A percentile compares a stretch with the other conserved stretches of the same genome.
Evolutionary conservation across 305 asterid genomes (phyloP).

Genomic region (Andrographis paniculata): DNA sequence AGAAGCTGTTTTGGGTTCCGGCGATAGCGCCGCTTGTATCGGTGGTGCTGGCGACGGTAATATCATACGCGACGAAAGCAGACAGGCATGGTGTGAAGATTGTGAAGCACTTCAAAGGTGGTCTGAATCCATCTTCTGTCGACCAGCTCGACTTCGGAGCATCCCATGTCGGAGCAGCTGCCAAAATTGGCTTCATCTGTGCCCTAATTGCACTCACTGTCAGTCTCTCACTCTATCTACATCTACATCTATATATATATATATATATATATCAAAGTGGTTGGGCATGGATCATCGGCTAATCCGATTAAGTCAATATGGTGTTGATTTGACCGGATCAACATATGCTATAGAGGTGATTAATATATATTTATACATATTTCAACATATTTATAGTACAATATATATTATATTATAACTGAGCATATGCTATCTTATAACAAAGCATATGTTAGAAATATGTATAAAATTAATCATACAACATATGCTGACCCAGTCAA

Average conservation of each 20-base stretch:
- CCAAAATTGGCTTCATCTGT: constrained; percentile 53
- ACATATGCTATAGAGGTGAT: no score
- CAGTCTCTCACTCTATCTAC: constrained; percentile 14
- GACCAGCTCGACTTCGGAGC: constrained; percentile 78
- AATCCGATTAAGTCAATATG: no score
- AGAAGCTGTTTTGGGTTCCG: constrained; percentile 76
- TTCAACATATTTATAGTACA: no score
- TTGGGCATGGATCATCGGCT: no score
- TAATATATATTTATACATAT: no score
- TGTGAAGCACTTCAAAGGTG: constrained; percentile 81
- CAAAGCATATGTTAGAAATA: no score
- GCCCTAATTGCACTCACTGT: constrained; percentile 80
- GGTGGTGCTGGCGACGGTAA: constrained; percentile 60
- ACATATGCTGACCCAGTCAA: no score
- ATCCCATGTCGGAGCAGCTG: constrained; percentile 37
- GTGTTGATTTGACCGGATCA: no score
- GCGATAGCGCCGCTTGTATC: constrained; percentile 87
- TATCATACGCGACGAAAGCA: constrained; percentile 73
- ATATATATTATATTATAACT: no score
- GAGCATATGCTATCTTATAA: no score
- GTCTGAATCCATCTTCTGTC: constrained; percentile 78
- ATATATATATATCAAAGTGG: not conserved
- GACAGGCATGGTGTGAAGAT: constrained; percentile 82
- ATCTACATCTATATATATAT: not conserved
- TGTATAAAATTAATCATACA: no score